Evolutionary conservation across 108 stramenopile species (phyloP), one percentile per base, ranked within the genome.

Genomic region (Nitzschia palea): DNA sequence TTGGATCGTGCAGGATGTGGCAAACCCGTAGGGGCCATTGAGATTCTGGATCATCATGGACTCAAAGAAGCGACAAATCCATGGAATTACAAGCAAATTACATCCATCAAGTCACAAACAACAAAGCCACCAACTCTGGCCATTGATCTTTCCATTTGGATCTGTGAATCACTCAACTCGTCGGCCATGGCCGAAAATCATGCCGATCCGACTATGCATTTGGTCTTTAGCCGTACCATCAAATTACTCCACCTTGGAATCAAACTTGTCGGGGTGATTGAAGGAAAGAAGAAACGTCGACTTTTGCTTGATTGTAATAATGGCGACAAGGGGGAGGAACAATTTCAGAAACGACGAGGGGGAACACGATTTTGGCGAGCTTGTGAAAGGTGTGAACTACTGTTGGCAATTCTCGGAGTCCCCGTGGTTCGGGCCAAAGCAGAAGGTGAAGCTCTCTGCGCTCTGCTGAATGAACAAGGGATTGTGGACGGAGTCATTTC

Each of bases 361-460:
- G 87, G 85, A 4, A 73, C 82, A 42, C 70, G 71, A 17, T 94
- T 93, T 62, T 84, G 86, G 86, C 78, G 44, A 28, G 87, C 92
- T n/a, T 85, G 86, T 36, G 43, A 78, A 34, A 63, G 75, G 18
- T 88, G 89, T 48, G 84, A 87, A 65, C 53, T 66, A 2, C 67
- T 99, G 70, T 70, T 99, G 0, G 54, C 71, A 29, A 55, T 85
- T 8, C 72, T 98, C 27, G 97, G 95, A 23, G 83, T 98, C 26
- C 87, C 93, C 2, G 97, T 94, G 33, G 70, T 98, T 43, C 79
- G 85, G 14, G 97, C 98, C 3, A 89, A 90, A 23, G 91, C 93
- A 26, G 97, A 98, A 67, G 98, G 96, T 3, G 98, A 99, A 67
- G 97, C 97, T 10, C 74, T 97, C 29, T 98, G 97, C 68, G 95